A percentile compares a stretch with the other conserved stretches of the same genome.
Evolutionary conservation across 2,329 filamentous ascomycete genomes (phyloP).

Genomic region (Triangularia setosa): DNA sequence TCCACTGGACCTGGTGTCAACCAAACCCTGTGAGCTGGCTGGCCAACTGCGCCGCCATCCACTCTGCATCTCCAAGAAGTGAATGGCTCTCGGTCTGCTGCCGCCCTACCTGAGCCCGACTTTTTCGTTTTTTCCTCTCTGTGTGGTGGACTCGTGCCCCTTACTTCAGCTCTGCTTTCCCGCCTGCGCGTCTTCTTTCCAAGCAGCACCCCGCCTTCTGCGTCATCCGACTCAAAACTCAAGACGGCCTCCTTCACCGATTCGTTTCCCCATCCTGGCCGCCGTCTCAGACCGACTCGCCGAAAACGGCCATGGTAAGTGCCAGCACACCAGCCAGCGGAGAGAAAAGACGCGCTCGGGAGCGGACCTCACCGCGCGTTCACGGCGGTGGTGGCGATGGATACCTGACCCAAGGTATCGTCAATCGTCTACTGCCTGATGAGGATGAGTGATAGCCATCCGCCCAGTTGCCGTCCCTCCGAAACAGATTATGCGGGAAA

Average conservation of each 20-base stretch:
- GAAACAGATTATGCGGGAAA: background rate
- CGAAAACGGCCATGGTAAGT: background rate
- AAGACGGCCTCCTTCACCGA: background rate
- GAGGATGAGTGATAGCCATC: background rate
- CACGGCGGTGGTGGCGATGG: background rate
- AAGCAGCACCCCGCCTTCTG: conserved; percentile 5
- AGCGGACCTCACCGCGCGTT: background rate
- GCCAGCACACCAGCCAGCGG: background rate
- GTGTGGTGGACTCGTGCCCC: conserved; percentile 5
- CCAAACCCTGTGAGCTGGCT: conserved; percentile 10
- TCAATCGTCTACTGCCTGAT: background rate
- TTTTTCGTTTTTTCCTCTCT: conserved; percentile 3
- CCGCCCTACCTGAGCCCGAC: conserved; percentile 15
- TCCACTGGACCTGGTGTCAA: conserved; percentile 2
- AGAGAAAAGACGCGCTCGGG: background rate
- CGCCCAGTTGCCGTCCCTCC: background rate
- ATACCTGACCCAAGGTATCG: background rate
- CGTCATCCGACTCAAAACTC: background rate
- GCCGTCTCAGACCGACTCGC: background rate
- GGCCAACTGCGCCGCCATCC: conserved; percentile 1
- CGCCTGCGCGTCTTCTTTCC: conserved; percentile 4
- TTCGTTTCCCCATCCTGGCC: background rate
- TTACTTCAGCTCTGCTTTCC: conserved; percentile 6
- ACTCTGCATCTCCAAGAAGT: conserved; percentile 1
- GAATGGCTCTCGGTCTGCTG: background rate